Evolutionary conservation across 1,139 yeast genomes (phyloP).

Genomic region (Suhomyces guaymorum): DNA sequence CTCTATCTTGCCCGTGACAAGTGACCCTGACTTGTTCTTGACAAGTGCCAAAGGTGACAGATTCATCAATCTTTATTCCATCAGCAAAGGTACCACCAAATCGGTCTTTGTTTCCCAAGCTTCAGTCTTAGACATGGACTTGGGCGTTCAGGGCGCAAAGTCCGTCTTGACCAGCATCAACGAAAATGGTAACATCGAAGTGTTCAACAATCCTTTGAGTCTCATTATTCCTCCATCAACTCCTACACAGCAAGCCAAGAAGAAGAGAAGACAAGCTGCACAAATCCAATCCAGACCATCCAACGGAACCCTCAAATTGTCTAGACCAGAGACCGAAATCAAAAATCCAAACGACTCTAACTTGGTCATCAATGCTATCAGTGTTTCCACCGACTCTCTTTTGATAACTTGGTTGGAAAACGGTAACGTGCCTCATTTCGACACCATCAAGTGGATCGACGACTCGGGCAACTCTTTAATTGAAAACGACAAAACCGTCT

Average conservation of each 20-base stretch:
- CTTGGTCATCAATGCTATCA: constrained; percentile 42
- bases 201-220: constrained; percentile 58
- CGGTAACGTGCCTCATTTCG: constrained; percentile 65
- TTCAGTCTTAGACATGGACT: constrained; percentile 48
- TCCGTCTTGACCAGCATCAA: constrained; percentile 57
- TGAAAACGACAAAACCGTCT: constrained; percentile 29
- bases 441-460: constrained; percentile 54
- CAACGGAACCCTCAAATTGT: constrained; percentile 41
- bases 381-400: constrained; percentile 42
- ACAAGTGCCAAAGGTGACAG: constrained; percentile 78
- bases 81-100: constrained; percentile 41
- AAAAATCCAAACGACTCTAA: constrained; percentile 35
- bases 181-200: constrained; percentile 68
- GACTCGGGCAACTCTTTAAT: constrained; percentile 32
- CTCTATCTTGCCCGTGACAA: constrained; percentile 40
- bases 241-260: constrained; percentile 26
- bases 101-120: constrained; percentile 68
- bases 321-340: constrained; percentile 45
- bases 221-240: constrained; percentile 18
- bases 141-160: constrained; percentile 37
- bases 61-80: constrained; percentile 69
- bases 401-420: constrained; percentile 72
- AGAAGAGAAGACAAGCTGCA: constrained; percentile 34
- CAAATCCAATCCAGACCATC: constrained; percentile 51
- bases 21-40: constrained; percentile 48